Evolutionary conservation across 148 eudicot species (phyloP).

Genomic region (Mesembryanthemum crystallinum): DNA sequence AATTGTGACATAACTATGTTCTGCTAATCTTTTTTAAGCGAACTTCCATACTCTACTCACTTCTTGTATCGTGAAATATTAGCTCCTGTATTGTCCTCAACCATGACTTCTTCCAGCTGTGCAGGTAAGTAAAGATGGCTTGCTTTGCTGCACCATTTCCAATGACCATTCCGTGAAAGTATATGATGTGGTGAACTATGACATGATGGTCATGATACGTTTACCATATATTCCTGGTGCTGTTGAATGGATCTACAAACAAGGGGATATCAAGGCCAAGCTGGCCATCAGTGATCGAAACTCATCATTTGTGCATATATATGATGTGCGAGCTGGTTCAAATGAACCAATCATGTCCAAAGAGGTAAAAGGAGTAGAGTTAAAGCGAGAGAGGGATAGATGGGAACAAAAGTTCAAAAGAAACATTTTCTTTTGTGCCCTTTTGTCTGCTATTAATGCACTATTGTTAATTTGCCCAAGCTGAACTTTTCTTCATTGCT

Average conservation of each 20-base stretch:
- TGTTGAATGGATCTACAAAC: constrained; percentile 92
- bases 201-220: constrained; percentile 98
- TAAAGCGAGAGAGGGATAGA: not conserved
- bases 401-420: not conserved
- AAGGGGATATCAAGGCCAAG: constrained; percentile 86
- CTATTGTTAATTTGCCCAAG: not conserved
- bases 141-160: constrained; percentile 94
- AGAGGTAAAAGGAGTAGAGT: constrained; percentile 46
- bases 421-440: not conserved
- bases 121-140: constrained; percentile 94
- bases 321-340: constrained; percentile 84
- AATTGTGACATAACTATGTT: not conserved
- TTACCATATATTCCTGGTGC: constrained; percentile 77
- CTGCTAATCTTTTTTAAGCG: not conserved
- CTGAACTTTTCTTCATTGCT: constrained; percentile 20
- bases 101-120: constrained; percentile 40
- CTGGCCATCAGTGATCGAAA: constrained; percentile 85
- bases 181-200: constrained; percentile 94
- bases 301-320: constrained; percentile 80
- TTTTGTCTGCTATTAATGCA: not conserved
- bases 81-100: constrained; percentile 23
- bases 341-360: constrained; percentile 78
- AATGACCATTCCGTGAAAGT: constrained; percentile 80
- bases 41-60: not conserved
- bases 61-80: not conserved